These are phyloP conservation scores for Microthlaspi erraticum DNA, from an alignment of 345 rosid species.

Conservation along the genomic window DNA sequence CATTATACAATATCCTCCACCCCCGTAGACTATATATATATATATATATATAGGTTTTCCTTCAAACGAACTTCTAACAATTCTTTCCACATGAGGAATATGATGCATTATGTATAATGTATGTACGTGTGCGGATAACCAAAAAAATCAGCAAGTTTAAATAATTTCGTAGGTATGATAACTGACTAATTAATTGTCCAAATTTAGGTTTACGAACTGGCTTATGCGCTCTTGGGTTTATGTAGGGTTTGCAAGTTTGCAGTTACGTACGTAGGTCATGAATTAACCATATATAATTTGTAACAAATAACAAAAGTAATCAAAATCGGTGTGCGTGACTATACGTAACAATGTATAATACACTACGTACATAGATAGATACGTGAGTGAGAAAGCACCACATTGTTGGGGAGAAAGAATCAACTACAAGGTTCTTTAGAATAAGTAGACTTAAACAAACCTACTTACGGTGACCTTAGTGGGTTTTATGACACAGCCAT, in stretches of 20 bases:
- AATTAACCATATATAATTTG: neutral
- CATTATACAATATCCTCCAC: neutral
- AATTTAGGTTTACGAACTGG: neutral
- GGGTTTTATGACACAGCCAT: conserved; percentile 14
- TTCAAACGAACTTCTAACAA: no score
- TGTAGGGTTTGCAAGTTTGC: conserved; percentile 4
- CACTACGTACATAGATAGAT: neutral
- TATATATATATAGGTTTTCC: no score
- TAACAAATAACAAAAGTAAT: conserved; percentile 5
- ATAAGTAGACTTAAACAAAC: conserved; percentile 3
- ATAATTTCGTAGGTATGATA: no score
- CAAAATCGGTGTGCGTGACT: neutral
- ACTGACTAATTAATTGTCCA: neutral
- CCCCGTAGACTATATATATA: no score
- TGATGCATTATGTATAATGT: no score
- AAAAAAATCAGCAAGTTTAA: no score
- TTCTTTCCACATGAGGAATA: no score
- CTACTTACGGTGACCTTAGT: conserved; percentile 5
- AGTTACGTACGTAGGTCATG: neutral
- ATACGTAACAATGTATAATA: neutral
- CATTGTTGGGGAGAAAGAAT: conserved; percentile 15
- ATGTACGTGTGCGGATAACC: no score
- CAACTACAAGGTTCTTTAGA: neutral
- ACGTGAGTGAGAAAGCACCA: conserved; percentile 13
- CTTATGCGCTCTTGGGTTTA: neutral